A percentile compares a stretch with the other conserved stretches of the same genome.
Conservation (phyloP, 306 rosid species). For the Rosa lucieae region DNA sequence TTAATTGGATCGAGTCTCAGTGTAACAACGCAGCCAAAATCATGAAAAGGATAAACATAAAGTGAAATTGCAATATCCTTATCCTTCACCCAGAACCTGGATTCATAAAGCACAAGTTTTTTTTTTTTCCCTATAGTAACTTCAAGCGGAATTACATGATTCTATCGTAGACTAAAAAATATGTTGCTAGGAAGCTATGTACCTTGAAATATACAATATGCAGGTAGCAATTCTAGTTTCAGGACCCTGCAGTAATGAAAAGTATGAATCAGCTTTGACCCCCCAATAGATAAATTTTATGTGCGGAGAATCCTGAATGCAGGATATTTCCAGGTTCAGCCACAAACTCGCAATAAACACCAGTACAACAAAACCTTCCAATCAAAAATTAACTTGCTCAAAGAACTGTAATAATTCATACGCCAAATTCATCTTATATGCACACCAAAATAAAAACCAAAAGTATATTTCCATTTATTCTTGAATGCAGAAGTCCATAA, state of each 20-base stretch:
- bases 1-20: neutral
- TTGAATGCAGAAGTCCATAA: neutral
- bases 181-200: slow-evolving; percentile 3
- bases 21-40: neutral
- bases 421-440: neutral
- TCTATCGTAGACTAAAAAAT: neutral
- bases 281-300: neutral
- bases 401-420: neutral
- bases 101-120: neutral
- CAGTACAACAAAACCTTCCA: neutral
- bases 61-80: neutral
- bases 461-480: neutral
- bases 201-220: slow-evolving; percentile 12
- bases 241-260: slow-evolving; percentile 39
- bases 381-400: neutral
- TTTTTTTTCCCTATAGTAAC: neutral
- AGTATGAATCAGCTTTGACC: neutral
- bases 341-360: neutral
- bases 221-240: slow-evolving; percentile 30
- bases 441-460: neutral
- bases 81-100: neutral
- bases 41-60: neutral
- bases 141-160: neutral
- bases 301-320: neutral
- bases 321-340: neutral